A percentile compares a stretch with the other conserved stretches of the same genome.
Conservation (phyloP, 2,329 filamentous ascomycete genomes). For the Calonectria leucothoes region DNA sequence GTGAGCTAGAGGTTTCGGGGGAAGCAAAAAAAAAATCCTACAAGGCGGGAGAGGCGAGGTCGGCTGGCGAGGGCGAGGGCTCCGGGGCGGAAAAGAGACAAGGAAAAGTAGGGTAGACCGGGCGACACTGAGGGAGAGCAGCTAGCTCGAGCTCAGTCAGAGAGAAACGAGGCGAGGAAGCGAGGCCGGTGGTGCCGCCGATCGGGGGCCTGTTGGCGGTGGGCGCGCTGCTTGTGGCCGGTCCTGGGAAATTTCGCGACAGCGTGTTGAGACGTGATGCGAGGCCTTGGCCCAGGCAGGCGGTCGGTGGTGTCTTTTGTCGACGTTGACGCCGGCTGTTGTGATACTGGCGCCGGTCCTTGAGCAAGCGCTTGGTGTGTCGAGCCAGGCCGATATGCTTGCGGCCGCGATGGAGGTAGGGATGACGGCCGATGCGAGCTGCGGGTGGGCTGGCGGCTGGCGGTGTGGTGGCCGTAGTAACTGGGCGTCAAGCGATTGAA, state of each 20-base stretch:
- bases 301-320: constrained; percentile 26
- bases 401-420: constrained; percentile 43
- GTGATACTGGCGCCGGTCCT: constrained; percentile 38
- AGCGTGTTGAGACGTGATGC: constrained; percentile 29
- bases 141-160: constrained; percentile 24
- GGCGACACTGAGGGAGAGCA: constrained; percentile 22
- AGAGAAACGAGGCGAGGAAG: constrained; percentile 13
- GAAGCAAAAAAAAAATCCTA: constrained; percentile 32
- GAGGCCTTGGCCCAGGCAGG: constrained; percentile 28
- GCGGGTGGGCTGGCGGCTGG: constrained; percentile 42
- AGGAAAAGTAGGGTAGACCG: constrained; percentile 38
- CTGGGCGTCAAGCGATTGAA: constrained; percentile 44
- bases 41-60: constrained; percentile 34
- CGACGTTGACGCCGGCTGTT: constrained; percentile 32
- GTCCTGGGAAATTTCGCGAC: constrained; percentile 29
- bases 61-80: constrained; percentile 29
- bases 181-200: constrained; percentile 18
- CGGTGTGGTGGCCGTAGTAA: constrained; percentile 45
- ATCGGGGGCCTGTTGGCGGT: constrained; percentile 20
- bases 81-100: constrained; percentile 42
- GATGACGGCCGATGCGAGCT: constrained; percentile 42
- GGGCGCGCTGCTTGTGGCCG: constrained; percentile 36
- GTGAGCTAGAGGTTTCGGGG: constrained; percentile 37
- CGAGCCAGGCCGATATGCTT: constrained; percentile 41
- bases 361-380: constrained; percentile 29